Base-by-base conservation (phyloP, 2,329 filamentous ascomycete genomes). In the Hypoxylon sp. region DNA sequence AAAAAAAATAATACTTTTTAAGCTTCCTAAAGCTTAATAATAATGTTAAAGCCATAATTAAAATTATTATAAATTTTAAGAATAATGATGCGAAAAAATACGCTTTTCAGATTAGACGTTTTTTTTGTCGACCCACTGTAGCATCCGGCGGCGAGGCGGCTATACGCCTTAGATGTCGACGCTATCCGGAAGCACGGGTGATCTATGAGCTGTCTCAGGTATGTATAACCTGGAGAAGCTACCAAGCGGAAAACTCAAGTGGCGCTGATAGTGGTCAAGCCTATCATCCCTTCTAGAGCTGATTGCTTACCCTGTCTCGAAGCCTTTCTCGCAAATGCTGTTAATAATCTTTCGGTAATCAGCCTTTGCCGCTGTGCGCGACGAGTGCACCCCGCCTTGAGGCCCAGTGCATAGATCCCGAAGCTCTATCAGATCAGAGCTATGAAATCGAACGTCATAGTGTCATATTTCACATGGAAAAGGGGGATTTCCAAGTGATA, bases 391-490 rank as follows among this genome's bases (percentile, higher is more conserved):
- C 32, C 32, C 32, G 2, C 32, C 17, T 41, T n/a, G 6, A 19
- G n/a, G 5, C 8, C n/a, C 7, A 5, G 15, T 41, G 17, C 30
- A 19, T 32, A 41, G 39, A 46, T 28, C 20, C 20, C 39, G 15
- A 11, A 48, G 54, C 20, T 6, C 11, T 19, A 17, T 47, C 30
- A 46, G 34, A 54, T 56, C 46, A 15, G 30, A 54, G 32, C 44
- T 19, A n/a, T 8, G 43, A 43, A 22, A 17, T 24, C 11, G 22
- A 39, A 17, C 34, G 4, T 52, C 34, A 62, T 7, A 57, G 53
- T 62, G 4, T 52, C 34, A 62, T 7, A 57, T 56, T 62, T 65
- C 62, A 65, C 56, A 60, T 65, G 65, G 51, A 54, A 63, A 28
- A 37, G 47, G 13, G 3, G 43, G 7, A 48, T 26, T 4, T 26